Conservation (phyloP, 1,284 basidiomycete species). For the Moesziomyces globuligerus region DNA sequence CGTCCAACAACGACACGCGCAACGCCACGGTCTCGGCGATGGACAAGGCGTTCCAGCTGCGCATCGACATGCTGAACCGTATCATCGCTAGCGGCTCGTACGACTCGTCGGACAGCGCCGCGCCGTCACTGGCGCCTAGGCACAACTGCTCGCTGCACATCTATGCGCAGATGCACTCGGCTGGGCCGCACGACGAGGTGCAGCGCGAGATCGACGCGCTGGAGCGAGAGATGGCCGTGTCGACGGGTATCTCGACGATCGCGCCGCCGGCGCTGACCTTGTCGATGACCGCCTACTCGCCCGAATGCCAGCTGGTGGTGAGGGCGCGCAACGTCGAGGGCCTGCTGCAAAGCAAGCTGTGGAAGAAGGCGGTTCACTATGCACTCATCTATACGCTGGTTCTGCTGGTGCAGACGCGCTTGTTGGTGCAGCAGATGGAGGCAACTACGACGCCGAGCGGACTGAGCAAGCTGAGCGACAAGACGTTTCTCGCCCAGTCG, state of each 20-base stretch:
- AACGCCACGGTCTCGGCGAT: constrained; percentile 54
- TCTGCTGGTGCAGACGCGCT: constrained; percentile 48
- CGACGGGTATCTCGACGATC: constrained; percentile 57
- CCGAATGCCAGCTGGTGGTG: constrained; percentile 64
- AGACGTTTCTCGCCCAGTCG: constrained; percentile 56
- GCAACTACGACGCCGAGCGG: constrained; percentile 54
- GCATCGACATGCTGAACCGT: constrained; percentile 48
- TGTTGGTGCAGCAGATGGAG: constrained; percentile 67
- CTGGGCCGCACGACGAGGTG: constrained; percentile 30
- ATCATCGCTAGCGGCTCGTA: constrained; percentile 45
- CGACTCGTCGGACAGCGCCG: constrained; percentile 4
- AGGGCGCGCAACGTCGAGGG: constrained; percentile 29
- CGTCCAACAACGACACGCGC: constrained; percentile 14
- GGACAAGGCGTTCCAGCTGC: constrained; percentile 53
- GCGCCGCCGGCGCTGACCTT: constrained; percentile 43
- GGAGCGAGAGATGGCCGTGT: constrained; percentile 54
- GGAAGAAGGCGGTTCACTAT: constrained; percentile 57
- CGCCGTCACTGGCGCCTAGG: neutral
- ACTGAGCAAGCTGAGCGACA: constrained; percentile 53
- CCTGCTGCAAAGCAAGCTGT: constrained; percentile 49
- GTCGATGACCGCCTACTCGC: constrained; percentile 55
- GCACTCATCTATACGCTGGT: constrained; percentile 55
- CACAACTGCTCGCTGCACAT: constrained; percentile 64
- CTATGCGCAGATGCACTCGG: constrained; percentile 59
- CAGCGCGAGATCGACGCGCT: constrained; percentile 51